Percentiles rank a stretch among this genome's conserved stretches.
phyloP scores from a whole-genome alignment of 2,329 filamentous ascomycete species.

The Botryosphaeria dothidea region DNA sequence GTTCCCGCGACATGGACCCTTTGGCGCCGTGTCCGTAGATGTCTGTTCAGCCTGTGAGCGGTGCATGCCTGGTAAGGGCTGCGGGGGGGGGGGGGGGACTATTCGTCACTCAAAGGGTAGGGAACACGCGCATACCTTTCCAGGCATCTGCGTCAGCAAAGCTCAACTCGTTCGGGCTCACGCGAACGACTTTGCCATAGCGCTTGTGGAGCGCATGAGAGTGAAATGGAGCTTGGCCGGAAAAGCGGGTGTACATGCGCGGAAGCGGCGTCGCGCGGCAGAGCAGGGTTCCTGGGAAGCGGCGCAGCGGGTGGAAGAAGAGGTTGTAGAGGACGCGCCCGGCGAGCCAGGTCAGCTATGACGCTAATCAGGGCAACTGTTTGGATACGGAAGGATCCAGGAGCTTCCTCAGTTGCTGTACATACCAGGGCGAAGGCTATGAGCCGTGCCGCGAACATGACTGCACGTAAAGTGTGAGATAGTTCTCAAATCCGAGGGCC shows the following conservation, averaged over 20 bases:
- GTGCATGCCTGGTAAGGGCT: no score
- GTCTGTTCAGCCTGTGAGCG: constrained; percentile 24
- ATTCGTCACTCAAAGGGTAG: no score
- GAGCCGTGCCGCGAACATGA: not conserved
- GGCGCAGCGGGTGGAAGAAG: constrained; percentile 14
- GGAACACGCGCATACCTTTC: constrained; percentile 21
- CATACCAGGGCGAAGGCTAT: not conserved
- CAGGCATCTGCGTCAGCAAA: constrained; percentile 2
- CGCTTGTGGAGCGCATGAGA: constrained; percentile 37
- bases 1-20: constrained; percentile 26
- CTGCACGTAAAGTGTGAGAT: not conserved
- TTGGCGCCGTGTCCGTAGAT: constrained; percentile 38
- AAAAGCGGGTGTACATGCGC: constrained; percentile 30
- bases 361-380: not conserved
- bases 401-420: not conserved
- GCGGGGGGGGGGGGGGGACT: no score
- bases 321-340: constrained; percentile 9
- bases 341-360: not conserved
- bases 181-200: constrained; percentile 45
- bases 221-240: constrained; percentile 30
- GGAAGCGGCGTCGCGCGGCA: constrained; percentile 41
- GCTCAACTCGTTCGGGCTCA: constrained; percentile 39
- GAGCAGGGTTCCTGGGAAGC: constrained; percentile 16
- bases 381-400: not conserved
- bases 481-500: no score